Conservation (phyloP, 176 grass and related monocot species). For the Bonia amplexicaulis region DNA sequence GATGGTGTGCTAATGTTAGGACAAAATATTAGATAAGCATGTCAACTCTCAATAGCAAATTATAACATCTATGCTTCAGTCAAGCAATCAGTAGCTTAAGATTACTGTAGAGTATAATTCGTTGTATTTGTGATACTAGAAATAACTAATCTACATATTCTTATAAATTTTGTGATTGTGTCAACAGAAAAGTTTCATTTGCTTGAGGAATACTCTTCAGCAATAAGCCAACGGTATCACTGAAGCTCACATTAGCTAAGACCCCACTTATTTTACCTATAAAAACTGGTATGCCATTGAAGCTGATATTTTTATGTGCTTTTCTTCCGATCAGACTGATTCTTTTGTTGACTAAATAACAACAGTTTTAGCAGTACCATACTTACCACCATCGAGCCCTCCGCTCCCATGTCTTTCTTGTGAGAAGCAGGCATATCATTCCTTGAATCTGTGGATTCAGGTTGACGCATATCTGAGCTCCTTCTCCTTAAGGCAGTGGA, state of each 20-base stretch:
- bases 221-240: neutral
- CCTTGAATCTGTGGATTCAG: conserved; percentile 19
- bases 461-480: conserved; percentile 28
- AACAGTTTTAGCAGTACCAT: neutral
- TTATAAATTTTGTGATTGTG: neutral
- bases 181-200: neutral
- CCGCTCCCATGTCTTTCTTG: conserved; percentile 34
- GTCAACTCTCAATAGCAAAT: neutral
- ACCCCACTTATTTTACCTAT: too few species aligned
- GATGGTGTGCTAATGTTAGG: neutral
- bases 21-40: neutral
- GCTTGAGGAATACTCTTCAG: neutral
- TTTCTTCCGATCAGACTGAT: neutral
- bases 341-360: neutral
- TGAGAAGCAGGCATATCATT: conserved; percentile 28
- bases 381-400: conserved; percentile 41
- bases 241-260: neutral
- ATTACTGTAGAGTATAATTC: neutral
- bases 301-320: neutral
- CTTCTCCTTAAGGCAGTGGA: conserved; percentile 31
- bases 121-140: neutral
- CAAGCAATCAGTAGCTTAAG: neutral
- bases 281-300: neutral
- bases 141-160: neutral
- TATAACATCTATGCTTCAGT: neutral